phyloP scores from a whole-genome alignment of 208 protist species.

The Wallacemonas sp. region DNA sequence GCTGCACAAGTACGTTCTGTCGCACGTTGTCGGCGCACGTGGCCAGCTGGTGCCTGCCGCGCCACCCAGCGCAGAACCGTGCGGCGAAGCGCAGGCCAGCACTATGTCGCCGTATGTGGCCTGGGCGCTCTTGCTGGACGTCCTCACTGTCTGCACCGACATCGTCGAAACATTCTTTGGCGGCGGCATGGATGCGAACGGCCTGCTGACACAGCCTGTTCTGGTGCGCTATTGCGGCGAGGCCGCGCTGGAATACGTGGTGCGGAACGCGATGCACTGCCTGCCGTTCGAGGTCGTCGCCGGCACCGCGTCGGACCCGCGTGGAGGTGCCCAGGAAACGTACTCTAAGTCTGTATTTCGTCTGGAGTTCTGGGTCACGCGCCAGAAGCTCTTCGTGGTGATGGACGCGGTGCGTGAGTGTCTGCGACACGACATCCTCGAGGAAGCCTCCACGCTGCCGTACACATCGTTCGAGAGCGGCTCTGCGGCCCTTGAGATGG shows the following conservation, averaged over 20 bases:
- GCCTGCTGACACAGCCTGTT: slow-evolving; percentile 31
- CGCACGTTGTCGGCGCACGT: slow-evolving; percentile 36
- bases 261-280: slow-evolving; percentile 76
- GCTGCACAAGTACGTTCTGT: slow-evolving; percentile 69
- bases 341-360: slow-evolving; percentile 17
- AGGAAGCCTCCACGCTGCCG: slow-evolving; percentile 25
- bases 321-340: not conserved
- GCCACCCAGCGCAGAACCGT: not conserved
- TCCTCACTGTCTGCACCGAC: slow-evolving; percentile 58
- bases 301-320: not conserved
- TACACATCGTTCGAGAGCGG: slow-evolving; percentile 31
- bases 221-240: slow-evolving; percentile 71
- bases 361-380: slow-evolving; percentile 68
- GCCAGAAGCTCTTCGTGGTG: slow-evolving; percentile 51
- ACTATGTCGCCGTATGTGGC: slow-evolving; percentile 52
- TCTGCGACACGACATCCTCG: slow-evolving; percentile 58
- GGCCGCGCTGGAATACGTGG: slow-evolving; percentile 45
- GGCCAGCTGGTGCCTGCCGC: slow-evolving; percentile 1
- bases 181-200: not conserved
- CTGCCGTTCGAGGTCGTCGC: slow-evolving; percentile 80
- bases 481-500: not conserved
- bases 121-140: slow-evolving; percentile 70
- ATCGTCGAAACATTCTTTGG: slow-evolving; percentile 39
- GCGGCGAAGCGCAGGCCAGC: slow-evolving; percentile 6
- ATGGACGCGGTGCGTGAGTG: slow-evolving; percentile 54